Evolutionary conservation across 441 rosid genomes (phyloP), one percentile per base, ranked within the genome.

Genomic region (Bruguiera hainesii): DNA sequence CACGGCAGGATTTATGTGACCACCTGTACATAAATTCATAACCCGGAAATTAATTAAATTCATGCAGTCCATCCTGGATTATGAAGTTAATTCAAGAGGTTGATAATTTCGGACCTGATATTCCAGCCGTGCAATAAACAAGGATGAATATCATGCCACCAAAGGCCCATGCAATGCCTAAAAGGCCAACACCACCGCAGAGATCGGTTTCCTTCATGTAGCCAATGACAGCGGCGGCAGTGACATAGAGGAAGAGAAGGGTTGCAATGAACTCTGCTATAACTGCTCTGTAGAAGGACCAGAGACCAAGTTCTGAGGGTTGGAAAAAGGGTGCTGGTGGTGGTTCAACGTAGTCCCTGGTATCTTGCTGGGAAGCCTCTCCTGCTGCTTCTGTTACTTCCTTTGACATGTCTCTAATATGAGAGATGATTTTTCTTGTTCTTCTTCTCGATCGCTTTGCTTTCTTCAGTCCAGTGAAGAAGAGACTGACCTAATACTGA

Each of bases 121-220:
- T 82, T 39, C 90, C 90, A 25, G 90, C 93, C 19, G 88, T 87
- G 88, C 93, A 87, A 79, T 87, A 85, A 16, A 85, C 85, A 23
- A 85, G 83, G 65, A 83, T 72, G 25, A 83, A 85, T 73, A 85
- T 85, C 87, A 87, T 87, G 74, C 93, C 88, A 33, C 93, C 93
- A 18, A 87, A 87, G 37, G 93, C 82, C 93, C 90, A 83, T 19
- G 93, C 93, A 60, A 87, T 87, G 46, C 93, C 93, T 50, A 85
- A 69, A 21, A 82, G 74, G 21, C 92, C 90, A 49, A 87, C 90
- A 0, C 90, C 85, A 11, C 37, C 70, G 48, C 90, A 87, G 5
- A 83, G 69, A 28, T 78, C 86, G 0, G 63, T 50, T 51, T 82
- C 81, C 46, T 82, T 85, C 78, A 72, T 74, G 78, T 84, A 76